Evolutionary conservation across 805 yeast genomes (phyloP).

Genomic region (Debaryomyces maramus): DNA sequence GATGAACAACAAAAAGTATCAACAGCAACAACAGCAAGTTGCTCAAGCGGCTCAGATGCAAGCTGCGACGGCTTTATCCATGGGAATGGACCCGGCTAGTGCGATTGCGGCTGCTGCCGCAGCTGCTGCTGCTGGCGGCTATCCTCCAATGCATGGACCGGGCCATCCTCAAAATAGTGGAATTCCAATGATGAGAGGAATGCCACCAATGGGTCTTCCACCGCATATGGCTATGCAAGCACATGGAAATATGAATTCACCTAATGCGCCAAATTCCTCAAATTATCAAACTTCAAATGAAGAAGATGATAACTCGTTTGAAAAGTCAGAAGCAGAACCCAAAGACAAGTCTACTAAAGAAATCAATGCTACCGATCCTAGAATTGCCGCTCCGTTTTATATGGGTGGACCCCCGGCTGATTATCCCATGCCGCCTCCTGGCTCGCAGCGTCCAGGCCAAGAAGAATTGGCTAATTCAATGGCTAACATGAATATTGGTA

Average conservation of each 20-base stretch:
- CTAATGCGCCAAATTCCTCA: background rate
- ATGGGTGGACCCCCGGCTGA: slow-evolving; percentile 6
- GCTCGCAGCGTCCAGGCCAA: background rate
- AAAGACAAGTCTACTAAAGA: background rate
- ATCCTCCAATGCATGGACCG: slow-evolving; percentile 14
- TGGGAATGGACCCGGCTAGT: slow-evolving; percentile 40
- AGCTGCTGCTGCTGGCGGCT: slow-evolving; percentile 23
- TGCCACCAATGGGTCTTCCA: slow-evolving; percentile 14
- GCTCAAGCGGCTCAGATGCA: slow-evolving; percentile 39
- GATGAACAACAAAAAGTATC: slow-evolving; percentile 31
- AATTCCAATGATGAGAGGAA: slow-evolving; percentile 9
- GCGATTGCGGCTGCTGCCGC: slow-evolving; percentile 31
- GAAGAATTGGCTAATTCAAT: slow-evolving; percentile 15
- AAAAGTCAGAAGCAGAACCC: background rate
- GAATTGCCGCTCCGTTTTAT: slow-evolving; percentile 7
- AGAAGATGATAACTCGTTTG: background rate
- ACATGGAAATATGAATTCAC: background rate
- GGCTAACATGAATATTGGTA: slow-evolving; percentile 12
- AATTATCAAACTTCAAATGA: background rate
- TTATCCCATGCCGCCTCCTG: slow-evolving; percentile 4
- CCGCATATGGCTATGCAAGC: background rate
- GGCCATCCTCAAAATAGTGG: slow-evolving; percentile 9
- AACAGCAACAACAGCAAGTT: slow-evolving; percentile 30
- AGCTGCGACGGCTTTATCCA: slow-evolving; percentile 37
- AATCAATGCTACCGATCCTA: background rate